Conservation (phyloP, 192 early-diverging fungal species). For the Thamnidium elegans region DNA sequence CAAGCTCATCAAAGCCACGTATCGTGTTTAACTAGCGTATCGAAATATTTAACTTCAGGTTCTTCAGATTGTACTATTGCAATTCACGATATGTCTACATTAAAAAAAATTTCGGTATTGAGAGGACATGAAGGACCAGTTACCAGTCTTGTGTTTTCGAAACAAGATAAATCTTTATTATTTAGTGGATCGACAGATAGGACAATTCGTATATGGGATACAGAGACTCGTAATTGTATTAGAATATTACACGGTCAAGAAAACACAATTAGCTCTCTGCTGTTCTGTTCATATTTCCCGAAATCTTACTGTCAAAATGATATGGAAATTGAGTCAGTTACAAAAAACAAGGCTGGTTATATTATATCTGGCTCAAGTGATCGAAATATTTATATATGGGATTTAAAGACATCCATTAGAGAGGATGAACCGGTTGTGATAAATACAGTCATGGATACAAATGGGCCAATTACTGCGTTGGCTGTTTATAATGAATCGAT, state of each 20-base stretch:
- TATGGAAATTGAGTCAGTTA: neutral
- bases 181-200: slow-evolving; percentile 19
- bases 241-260: slow-evolving; percentile 14
- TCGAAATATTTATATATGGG: slow-evolving; percentile 18
- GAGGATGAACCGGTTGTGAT: slow-evolving; percentile 1
- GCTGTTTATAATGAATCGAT: slow-evolving; percentile 13
- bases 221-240: slow-evolving; percentile 5
- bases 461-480: slow-evolving; percentile 13
- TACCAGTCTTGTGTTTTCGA: neutral
- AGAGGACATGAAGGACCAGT: slow-evolving; percentile 16
- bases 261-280: slow-evolving; percentile 7
- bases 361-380: slow-evolving; percentile 18
- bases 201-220: slow-evolving; percentile 17
- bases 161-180: neutral
- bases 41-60: slow-evolving; percentile 10
- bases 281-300: neutral
- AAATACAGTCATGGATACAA: slow-evolving; percentile 8
- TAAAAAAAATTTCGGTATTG: neutral
- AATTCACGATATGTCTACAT: neutral
- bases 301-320: neutral
- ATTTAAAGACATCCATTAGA: neutral
- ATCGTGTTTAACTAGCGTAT: slow-evolving; percentile 5
- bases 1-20: slow-evolving; percentile 14
- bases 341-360: slow-evolving; percentile 6
- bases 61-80: slow-evolving; percentile 16